A percentile compares a stretch with the other conserved stretches of the same genome.
Conservation (phyloP, 78 protist genomes). For the Dictyostelium purpureum region DNA sequence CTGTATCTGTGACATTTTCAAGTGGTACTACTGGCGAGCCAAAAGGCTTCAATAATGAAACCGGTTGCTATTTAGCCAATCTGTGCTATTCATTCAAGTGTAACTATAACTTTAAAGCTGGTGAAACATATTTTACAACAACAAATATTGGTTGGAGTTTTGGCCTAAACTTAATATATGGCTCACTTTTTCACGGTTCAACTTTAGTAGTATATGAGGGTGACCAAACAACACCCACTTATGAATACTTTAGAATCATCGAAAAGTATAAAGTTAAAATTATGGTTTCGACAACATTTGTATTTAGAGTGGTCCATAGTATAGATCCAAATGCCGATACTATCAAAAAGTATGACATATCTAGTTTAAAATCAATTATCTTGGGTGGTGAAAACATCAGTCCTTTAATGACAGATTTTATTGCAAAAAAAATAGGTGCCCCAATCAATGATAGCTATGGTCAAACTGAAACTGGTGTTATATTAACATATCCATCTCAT, state of each 20-base stretch:
- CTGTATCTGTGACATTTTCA: slow-evolving; percentile 90
- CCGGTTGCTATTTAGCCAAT: slow-evolving; percentile 45
- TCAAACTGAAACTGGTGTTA: not conserved
- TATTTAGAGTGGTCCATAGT: slow-evolving; percentile 41
- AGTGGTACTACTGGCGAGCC: slow-evolving; percentile 89
- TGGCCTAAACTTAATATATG: slow-evolving; percentile 49
- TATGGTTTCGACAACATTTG: slow-evolving; percentile 74
- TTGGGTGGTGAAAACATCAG: slow-evolving; percentile 73
- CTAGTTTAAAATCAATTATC: not conserved
- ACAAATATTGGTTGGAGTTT: slow-evolving; percentile 16
- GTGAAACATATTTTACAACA: not conserved
- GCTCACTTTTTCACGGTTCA: slow-evolving; percentile 15
- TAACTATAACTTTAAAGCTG: not conserved
- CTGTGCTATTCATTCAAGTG: not conserved
- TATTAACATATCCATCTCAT: not conserved
- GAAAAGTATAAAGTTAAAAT: slow-evolving; percentile 33
- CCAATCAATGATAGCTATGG: slow-evolving; percentile 5
- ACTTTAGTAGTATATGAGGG: slow-evolving; percentile 78
- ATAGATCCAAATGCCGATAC: slow-evolving; percentile 38
- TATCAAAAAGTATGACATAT: not conserved
- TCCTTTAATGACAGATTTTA: too few species aligned
- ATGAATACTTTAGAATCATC: slow-evolving; percentile 28
- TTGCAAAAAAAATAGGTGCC: too few species aligned
- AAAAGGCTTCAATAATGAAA: slow-evolving; percentile 23
- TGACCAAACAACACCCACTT: slow-evolving; percentile 36